A percentile compares a stretch with the other conserved stretches of the same genome.
Evolutionary conservation across 2,329 filamentous ascomycete species (phyloP).

Genomic region (Epichloe brachyelytri): DNA sequence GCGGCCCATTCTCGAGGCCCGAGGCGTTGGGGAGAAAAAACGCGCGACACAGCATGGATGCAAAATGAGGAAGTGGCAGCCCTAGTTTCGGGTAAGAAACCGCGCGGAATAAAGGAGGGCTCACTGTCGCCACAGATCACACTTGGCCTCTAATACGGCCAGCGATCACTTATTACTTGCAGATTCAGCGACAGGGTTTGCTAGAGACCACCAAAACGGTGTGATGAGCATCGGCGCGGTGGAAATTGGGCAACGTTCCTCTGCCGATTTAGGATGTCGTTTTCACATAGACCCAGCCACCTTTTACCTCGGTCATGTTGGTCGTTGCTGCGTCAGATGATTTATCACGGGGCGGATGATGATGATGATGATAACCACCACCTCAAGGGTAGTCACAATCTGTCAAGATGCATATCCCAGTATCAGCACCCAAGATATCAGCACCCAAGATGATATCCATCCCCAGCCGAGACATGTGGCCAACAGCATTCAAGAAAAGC

Average conservation of each 20-base stretch:
- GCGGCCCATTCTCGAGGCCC: no score
- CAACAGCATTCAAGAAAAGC: no score
- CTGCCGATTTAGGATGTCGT: not conserved
- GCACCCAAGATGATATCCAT: no score
- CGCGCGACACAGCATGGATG: no score
- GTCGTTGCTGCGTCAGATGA: not conserved
- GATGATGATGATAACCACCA: no score
- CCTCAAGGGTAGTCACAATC: no score
- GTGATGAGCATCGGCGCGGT: not conserved
- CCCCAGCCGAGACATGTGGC: no score
- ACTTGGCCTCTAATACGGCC: not conserved
- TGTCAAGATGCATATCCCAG: no score
- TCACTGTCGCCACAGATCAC: not conserved
- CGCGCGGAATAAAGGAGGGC: not conserved
- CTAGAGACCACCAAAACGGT: not conserved
- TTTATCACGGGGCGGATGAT: not conserved
- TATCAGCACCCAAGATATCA: no score
- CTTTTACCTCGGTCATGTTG: not conserved
- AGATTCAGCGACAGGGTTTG: conserved; percentile 3
- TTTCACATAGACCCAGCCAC: not conserved
- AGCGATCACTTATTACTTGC: not conserved
- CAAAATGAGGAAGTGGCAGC: not conserved
- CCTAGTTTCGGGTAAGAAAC: not conserved
- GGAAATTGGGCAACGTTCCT: not conserved
- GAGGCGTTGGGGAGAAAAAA: no score